A percentile compares a stretch with the other conserved stretches of the same genome.
These are phyloP conservation scores for Saccharomyces kudriavzevii DNA, from an alignment of 805 yeast genomes.

Conservation along the genomic window DNA sequence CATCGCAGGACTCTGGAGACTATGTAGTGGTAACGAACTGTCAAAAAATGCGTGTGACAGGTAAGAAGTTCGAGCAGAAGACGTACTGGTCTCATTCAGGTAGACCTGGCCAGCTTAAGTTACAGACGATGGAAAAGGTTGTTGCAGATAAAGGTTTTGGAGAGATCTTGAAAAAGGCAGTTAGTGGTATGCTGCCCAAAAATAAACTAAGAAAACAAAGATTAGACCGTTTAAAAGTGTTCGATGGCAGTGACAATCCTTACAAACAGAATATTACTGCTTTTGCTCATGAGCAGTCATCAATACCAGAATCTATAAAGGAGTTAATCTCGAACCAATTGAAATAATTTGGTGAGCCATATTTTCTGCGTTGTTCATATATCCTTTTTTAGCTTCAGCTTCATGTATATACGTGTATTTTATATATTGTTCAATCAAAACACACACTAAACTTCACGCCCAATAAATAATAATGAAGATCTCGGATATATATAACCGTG, in stretches of 20 bases:
- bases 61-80: slow-evolving; percentile 73
- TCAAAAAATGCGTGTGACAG: slow-evolving; percentile 70
- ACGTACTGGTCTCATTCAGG: slow-evolving; percentile 84
- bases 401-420: background rate
- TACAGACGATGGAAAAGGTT: slow-evolving; percentile 72
- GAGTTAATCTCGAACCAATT: background rate
- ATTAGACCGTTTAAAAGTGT: slow-evolving; percentile 74
- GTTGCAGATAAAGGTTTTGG: slow-evolving; percentile 74
- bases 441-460: background rate
- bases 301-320: slow-evolving; percentile 27
- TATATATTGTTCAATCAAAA: background rate
- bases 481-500: background rate
- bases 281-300: slow-evolving; percentile 67
- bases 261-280: slow-evolving; percentile 77
- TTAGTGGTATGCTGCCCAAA: slow-evolving; percentile 93
- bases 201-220: slow-evolving; percentile 73
- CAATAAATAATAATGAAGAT: background rate
- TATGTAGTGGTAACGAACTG: slow-evolving; percentile 96
- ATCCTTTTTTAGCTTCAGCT: slow-evolving; percentile 1
- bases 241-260: slow-evolving; percentile 84
- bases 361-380: background rate
- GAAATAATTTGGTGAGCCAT: background rate
- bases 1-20: slow-evolving; percentile 82
- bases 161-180: slow-evolving; percentile 82
- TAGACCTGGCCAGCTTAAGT: slow-evolving; percentile 82